Base-by-base conservation (phyloP, 257 asterid species). In the Thymus quinquecostatus region DNA sequence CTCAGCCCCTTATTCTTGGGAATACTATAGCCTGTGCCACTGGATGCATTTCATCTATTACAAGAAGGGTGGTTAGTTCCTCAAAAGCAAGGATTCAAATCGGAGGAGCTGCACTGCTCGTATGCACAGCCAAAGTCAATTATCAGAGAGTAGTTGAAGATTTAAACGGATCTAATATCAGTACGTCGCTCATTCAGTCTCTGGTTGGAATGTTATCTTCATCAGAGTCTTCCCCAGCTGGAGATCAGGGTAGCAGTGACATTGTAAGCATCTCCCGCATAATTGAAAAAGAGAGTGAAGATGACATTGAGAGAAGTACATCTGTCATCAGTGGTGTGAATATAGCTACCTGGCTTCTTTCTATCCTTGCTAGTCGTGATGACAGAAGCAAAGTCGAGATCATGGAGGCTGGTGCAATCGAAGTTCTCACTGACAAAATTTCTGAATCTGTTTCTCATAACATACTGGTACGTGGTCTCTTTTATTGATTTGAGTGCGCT, bases 51-150 rank as follows among this genome's bases (percentile, higher is more conserved):
- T 81, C 90, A 41, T 86, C 89, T 66, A 75, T 92, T 79, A 88
- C 96, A 53, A 82, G 78, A 79, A 83, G 99, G 87, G 86, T 92
- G 47, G 86, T 89, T 32, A 69, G 81, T 76, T 85, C 96, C 77
- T 66, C 89, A 63, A 80, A 84, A 83, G 68, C 81, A 44, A 73
- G 85, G 76, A 87, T 92, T 59, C 85, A 95, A 81, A 85, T 89
- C 63, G 99, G 99, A 64, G 99, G 99, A 77, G 84, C 97, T 68
- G 92, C 98, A 51, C 96, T 95, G 78, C 95, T 95, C 74, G 95
- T 86, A 50, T 95, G 99, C 75, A 71, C 90, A 61, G 83, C 88
- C 65, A 95, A 88, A 82, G 94, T 91, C 65, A 89, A 92, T 86
- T 88, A 87, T 78, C 94, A 85, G 72, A 88, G 86, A 62, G 84